phyloP scores from a whole-genome alignment of 306 rosid species.

The Nissolia schottii region DNA sequence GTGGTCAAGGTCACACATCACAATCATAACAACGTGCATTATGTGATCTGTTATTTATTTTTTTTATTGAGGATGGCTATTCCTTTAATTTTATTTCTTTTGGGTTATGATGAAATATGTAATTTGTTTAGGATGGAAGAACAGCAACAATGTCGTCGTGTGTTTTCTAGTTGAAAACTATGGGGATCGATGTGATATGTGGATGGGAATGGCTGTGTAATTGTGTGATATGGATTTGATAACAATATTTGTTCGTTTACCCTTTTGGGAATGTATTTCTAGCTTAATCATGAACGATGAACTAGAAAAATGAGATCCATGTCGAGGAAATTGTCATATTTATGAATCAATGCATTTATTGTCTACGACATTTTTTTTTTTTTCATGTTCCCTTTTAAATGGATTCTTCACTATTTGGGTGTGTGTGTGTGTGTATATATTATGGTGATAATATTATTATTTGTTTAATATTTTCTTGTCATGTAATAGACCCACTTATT shows the following conservation, averaged over 20 bases:
- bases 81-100: not conserved
- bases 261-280: not conserved
- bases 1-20: conserved; percentile 39
- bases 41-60: not conserved
- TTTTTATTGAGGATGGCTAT: not conserved
- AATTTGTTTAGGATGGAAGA: not conserved
- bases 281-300: not conserved
- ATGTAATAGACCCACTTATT: not conserved
- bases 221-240: not conserved
- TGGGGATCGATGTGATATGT: not conserved
- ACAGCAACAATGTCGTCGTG: not conserved
- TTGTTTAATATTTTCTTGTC: not conserved
- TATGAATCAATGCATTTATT: not conserved
- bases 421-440: not conserved
- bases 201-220: too few species aligned
- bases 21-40: not conserved
- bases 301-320: not conserved
- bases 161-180: not conserved
- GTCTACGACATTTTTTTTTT: too few species aligned
- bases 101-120: not conserved
- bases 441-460: not conserved
- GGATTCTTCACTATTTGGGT: too few species aligned
- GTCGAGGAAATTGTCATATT: not conserved
- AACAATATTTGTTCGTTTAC: not conserved
- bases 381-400: not conserved